Percentiles rank a stretch among this genome's conserved stretches.
These are phyloP conservation scores for Fusarium nanum DNA, from an alignment of 2,329 filamentous ascomycete species.

Conservation along the genomic window DNA sequence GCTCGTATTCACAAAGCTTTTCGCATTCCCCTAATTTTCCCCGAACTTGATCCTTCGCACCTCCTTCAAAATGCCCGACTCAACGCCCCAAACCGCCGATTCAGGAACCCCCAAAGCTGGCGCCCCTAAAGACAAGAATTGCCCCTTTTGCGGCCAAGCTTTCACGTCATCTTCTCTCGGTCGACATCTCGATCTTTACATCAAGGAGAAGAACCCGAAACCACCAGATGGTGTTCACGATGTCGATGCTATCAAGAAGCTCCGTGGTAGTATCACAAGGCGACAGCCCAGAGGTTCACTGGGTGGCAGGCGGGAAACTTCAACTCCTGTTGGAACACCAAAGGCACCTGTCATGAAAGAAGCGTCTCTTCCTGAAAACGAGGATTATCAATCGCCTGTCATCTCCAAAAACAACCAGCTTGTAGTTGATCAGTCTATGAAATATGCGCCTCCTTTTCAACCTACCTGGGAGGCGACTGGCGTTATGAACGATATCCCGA, in stretches of 20 bases:
- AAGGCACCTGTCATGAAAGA: constrained; percentile 56
- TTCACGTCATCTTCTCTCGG: constrained; percentile 96
- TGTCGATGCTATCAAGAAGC: constrained; percentile 86
- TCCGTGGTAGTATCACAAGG: constrained; percentile 87
- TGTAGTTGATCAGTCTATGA: constrained; percentile 60
- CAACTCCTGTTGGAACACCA: constrained; percentile 67
- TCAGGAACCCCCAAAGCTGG: constrained; percentile 52
- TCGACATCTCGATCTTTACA: constrained; percentile 92
- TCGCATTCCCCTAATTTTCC: constrained; percentile 8
- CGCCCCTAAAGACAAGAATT: constrained; percentile 84
- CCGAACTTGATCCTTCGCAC: constrained; percentile 17
- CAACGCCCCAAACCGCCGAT: constrained; percentile 51
- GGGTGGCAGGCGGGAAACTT: constrained; percentile 66
- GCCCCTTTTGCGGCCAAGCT: constrained; percentile 86
- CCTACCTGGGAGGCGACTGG: constrained; percentile 81
- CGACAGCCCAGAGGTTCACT: constrained; percentile 79
- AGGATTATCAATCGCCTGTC: constrained; percentile 53
- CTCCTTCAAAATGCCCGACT: constrained; percentile 50
- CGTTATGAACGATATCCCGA: constrained; percentile 78
- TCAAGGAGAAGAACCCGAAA: constrained; percentile 93
- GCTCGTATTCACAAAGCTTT: constrained; percentile 24
- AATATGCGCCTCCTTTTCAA: constrained; percentile 64
- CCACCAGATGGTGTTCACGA: constrained; percentile 87
- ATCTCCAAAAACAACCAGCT: constrained; percentile 58
- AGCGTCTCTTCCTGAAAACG: constrained; percentile 54